Conservation (phyloP, 169 alveolate species). For the Ichthyophthirius multifiliis region DNA sequence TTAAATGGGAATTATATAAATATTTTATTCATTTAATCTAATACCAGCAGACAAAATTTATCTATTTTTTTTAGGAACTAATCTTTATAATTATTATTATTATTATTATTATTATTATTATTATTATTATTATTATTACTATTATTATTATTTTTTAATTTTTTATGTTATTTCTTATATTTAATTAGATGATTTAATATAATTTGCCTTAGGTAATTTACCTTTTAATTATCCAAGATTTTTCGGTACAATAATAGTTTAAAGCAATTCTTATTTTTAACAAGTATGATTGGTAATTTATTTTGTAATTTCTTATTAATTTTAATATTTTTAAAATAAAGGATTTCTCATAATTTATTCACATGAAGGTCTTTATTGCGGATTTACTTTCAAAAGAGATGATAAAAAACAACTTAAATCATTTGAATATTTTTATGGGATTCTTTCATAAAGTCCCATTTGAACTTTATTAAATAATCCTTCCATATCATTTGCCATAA, state of each 20-base stretch:
- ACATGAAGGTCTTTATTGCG: conserved; percentile 61
- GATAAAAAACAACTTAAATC: conserved; percentile 57
- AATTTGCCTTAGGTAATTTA: conserved; percentile 54
- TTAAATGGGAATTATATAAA: too few relatives aligned
- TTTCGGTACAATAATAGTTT: conserved; percentile 55
- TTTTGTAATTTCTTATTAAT: background rate
- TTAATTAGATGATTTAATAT: too few relatives aligned
- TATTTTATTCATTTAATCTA: too few relatives aligned
- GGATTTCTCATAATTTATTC: conserved; percentile 38
- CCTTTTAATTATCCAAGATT: conserved; percentile 22
- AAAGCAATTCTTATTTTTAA: conserved; percentile 22
- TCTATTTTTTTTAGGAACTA: too few relatives aligned
- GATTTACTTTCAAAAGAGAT: conserved; percentile 58
- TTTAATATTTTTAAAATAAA: conserved; percentile 9
- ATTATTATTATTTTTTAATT: too few relatives aligned
- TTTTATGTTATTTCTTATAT: too few relatives aligned
- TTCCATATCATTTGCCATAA: conserved; percentile 55
- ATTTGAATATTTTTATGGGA: conserved; percentile 50
- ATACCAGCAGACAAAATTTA: too few relatives aligned
- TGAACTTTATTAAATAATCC: conserved; percentile 53
- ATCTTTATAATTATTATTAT: too few relatives aligned
- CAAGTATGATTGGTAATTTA: background rate
- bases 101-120: too few relatives aligned
- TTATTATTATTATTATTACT: too few relatives aligned
- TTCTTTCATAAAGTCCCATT: conserved; percentile 43